A percentile compares a stretch with the other conserved stretches of the same genome.
Conservation (phyloP, 1,284 basidiomycete genomes). For the Cutaneotrichosporon sp. region DNA sequence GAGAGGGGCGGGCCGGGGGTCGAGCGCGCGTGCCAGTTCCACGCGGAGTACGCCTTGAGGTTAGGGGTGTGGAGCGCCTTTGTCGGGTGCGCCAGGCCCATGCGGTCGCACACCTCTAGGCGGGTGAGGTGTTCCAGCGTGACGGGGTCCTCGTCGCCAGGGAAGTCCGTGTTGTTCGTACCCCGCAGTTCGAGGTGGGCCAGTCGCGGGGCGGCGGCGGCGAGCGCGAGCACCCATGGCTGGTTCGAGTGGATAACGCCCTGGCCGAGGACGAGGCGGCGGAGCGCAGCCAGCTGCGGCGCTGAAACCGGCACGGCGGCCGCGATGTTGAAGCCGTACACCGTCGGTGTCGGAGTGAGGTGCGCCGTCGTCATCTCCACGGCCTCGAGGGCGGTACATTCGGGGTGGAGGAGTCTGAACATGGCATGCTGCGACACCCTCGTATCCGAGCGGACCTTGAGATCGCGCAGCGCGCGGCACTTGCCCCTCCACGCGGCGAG, state of each 20-base stretch:
- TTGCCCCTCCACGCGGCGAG: not conserved
- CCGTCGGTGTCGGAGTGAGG: not conserved
- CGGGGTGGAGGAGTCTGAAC: not conserved
- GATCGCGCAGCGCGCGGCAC: not conserved
- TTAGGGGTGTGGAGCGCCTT: constrained; percentile 4
- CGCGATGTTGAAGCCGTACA: not conserved
- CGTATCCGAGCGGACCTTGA: not conserved
- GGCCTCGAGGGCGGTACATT: not conserved
- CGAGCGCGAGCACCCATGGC: not conserved
- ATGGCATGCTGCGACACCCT: not conserved
- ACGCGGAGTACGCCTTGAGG: constrained; percentile 20
- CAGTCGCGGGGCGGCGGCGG: not conserved
- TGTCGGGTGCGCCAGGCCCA: not conserved
- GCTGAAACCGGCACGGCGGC: not conserved
- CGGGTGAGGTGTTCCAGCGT: not conserved
- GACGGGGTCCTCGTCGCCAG: not conserved
- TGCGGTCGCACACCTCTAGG: constrained; percentile 2
- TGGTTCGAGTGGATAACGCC: not conserved
- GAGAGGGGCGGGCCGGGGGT: not conserved
- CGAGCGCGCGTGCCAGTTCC: constrained; percentile 2
- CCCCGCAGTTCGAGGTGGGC: constrained; percentile 3
- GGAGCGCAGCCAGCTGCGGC: not conserved
- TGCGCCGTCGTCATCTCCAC: not conserved
- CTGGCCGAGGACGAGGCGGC: not conserved
- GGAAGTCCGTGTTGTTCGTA: not conserved